Evolutionary conservation across 2,329 filamentous ascomycete genomes (phyloP).

Genomic region (Blastomyces silverae): DNA sequence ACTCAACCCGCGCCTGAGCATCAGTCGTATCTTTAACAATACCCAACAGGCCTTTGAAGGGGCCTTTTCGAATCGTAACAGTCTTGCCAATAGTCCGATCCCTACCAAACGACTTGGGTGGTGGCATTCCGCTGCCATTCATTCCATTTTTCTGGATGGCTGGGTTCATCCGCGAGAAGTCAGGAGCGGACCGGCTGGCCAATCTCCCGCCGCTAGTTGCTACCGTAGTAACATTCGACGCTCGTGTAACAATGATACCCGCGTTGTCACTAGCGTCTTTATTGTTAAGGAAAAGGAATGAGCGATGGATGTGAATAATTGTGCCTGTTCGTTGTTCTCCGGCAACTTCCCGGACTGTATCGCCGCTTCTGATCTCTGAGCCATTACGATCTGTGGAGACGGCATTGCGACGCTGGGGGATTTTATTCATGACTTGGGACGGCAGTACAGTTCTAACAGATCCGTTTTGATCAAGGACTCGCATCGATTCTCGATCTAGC

Average conservation of each 20-base stretch:
- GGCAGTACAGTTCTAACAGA: constrained; percentile 75
- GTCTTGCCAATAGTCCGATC: constrained; percentile 87
- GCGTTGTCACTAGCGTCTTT: constrained; percentile 78
- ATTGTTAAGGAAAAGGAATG: constrained; percentile 85
- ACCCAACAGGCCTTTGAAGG: constrained; percentile 85
- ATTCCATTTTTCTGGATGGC: constrained; percentile 66
- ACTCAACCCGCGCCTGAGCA: constrained; percentile 75
- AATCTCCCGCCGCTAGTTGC: constrained; percentile 89
- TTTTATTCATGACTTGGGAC: constrained; percentile 83
- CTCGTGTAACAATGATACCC: constrained; percentile 80
- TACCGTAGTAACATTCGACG: constrained; percentile 77
- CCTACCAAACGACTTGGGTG: constrained; percentile 65
- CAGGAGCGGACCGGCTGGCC: constrained; percentile 54
- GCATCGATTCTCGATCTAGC: constrained; percentile 86
- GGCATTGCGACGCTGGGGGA: constrained; percentile 72
- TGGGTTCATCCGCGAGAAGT: constrained; percentile 87
- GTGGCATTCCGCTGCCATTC: constrained; percentile 54
- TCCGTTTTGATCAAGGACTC: constrained; percentile 84
- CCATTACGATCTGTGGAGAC: constrained; percentile 91
- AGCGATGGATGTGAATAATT: constrained; percentile 88
- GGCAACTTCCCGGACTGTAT: constrained; percentile 83
- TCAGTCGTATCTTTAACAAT: constrained; percentile 95
- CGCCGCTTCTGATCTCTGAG: constrained; percentile 83
- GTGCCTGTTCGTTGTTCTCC: constrained; percentile 81
- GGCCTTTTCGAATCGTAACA: constrained; percentile 77